A percentile compares a stretch with the other conserved stretches of the same genome.
These are phyloP conservation scores for Phalaenopsis equestris DNA, from an alignment of 106 monocot genomes.

Conservation along the genomic window DNA sequence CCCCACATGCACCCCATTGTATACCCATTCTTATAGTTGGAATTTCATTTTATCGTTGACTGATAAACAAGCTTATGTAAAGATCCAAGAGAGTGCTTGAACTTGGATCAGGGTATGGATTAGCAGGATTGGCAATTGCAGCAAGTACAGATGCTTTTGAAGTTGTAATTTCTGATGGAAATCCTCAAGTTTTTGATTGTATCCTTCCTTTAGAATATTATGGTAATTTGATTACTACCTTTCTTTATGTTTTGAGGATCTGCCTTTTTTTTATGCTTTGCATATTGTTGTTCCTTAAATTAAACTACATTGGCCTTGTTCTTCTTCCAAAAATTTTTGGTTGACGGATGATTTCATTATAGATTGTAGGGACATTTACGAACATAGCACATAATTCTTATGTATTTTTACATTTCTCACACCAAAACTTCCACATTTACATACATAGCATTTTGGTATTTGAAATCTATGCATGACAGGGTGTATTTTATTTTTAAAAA, in stretches of 20 bases:
- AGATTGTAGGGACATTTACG: background rate
- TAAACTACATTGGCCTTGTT: background rate
- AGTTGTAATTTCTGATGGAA: slow-evolving; percentile 93
- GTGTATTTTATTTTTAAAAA: no score
- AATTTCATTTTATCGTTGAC: background rate
- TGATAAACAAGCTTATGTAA: slow-evolving; percentile 8
- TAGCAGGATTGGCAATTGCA: slow-evolving; percentile 84
- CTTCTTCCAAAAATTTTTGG: background rate
- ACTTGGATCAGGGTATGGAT: slow-evolving; percentile 91
- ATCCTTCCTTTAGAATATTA: slow-evolving; percentile 39
- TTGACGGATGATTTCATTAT: background rate
- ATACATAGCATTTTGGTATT: no score
- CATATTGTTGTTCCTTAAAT: background rate
- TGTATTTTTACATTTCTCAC: no score
- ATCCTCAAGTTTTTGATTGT: slow-evolving; percentile 91
- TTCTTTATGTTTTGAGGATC: background rate
- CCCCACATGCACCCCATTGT: background rate
- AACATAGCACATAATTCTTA: no score
- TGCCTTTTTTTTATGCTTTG: background rate
- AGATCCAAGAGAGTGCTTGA: slow-evolving; percentile 87
- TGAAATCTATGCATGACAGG: no score
- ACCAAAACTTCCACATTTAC: no score
- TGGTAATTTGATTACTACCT: background rate
- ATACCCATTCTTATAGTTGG: background rate
- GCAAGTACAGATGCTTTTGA: slow-evolving; percentile 62